phyloP scores from a whole-genome alignment of 1,139 yeast genomes.

The Pichia terricola region DNA sequence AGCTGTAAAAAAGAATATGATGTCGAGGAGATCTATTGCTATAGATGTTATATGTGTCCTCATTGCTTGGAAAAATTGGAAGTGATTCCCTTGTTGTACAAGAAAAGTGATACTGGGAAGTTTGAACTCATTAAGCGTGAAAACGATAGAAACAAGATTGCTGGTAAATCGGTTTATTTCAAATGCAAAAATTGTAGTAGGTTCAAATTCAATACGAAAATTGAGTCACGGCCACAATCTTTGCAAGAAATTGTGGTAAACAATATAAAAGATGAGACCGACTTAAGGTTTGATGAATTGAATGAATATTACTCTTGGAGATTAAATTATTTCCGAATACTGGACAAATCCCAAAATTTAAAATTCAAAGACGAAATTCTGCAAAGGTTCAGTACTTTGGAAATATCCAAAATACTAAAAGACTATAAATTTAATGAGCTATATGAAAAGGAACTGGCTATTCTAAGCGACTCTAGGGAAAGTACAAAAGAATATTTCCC shows the following conservation, averaged over 20 bases:
- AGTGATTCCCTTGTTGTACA: conserved; percentile 6
- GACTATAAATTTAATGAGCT: not conserved
- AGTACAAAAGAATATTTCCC: not conserved
- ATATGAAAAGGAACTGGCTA: too few species aligned
- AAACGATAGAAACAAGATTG: conserved; percentile 9
- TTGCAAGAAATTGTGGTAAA: conserved; percentile 16
- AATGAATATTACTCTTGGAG: conserved; percentile 5
- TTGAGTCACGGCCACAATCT: conserved; percentile 23
- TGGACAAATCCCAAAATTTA: conserved; percentile 4
- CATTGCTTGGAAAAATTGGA: conserved; percentile 13
- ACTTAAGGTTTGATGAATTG: conserved; percentile 1
- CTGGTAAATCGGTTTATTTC: conserved; percentile 22
- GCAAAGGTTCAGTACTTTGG: conserved; percentile 15
- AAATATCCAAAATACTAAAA: conserved; percentile 12
- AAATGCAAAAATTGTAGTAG: conserved; percentile 16
- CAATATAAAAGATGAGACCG: not conserved
- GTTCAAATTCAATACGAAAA: conserved; percentile 22
- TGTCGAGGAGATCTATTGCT: conserved; percentile 11
- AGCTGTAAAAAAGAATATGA: conserved; percentile 12
- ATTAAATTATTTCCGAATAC: conserved; percentile 3
- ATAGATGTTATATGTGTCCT: conserved; percentile 25
- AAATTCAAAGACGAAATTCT: conserved; percentile 12
- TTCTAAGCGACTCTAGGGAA: not conserved
- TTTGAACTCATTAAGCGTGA: conserved; percentile 4
- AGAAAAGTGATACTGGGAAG: not conserved